Percentiles rank a stretch among this genome's conserved stretches.
Evolutionary conservation across 78 protist species (phyloP).

Genomic region (Dictyostelium citrinum): DNA sequence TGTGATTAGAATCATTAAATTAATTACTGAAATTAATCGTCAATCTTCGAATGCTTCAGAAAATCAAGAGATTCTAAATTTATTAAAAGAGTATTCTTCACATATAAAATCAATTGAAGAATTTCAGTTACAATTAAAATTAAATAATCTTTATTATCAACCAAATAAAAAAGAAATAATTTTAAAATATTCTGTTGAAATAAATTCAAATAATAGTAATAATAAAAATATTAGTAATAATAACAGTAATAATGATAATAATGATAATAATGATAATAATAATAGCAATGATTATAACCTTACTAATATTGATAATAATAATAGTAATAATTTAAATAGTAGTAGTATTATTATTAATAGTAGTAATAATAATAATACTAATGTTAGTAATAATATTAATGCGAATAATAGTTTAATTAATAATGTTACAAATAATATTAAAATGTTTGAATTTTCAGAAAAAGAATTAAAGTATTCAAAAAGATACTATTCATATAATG

Average conservation of each 20-base stretch:
- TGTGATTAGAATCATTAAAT: background rate
- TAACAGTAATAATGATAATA: background rate
- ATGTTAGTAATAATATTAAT: background rate
- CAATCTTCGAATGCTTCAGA: background rate
- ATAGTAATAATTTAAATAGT: background rate
- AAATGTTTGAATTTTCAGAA: conserved; percentile 7
- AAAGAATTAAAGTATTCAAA: conserved; percentile 6
- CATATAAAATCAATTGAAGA: conserved; percentile 3
- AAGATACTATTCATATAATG: background rate
- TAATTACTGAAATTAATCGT: background rate
- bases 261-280: background rate
- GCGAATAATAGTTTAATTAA: background rate
- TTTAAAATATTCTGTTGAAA: background rate
- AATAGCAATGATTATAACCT: background rate
- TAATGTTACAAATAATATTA: background rate
- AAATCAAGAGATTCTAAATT: background rate
- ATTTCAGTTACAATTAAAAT: background rate
- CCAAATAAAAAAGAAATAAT: background rate
- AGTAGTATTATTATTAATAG: background rate
- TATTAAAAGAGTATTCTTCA: background rate
- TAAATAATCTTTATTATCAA: background rate
- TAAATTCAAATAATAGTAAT: background rate
- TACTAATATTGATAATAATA: background rate
- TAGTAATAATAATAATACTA: background rate
- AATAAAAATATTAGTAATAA: background rate